Conservation (phyloP, 352 stramenopile genomes). For the Phytophthora aleatoria region DNA sequence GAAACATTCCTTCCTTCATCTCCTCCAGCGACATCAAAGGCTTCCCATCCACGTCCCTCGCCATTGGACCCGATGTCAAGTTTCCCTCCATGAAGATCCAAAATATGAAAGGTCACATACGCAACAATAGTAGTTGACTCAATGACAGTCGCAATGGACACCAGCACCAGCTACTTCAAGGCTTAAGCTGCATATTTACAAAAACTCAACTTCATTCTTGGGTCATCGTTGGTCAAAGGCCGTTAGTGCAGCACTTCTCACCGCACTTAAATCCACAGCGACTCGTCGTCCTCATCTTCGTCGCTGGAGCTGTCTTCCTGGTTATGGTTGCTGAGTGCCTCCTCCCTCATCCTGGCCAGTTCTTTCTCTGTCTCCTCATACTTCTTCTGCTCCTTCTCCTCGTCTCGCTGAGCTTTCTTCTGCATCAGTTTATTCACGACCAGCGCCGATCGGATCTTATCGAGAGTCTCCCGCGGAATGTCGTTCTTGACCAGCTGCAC, state of each 20-base stretch:
- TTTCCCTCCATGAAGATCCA: slow-evolving; percentile 27
- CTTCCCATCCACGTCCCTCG: slow-evolving; percentile 21
- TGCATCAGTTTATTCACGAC: slow-evolving; percentile 60
- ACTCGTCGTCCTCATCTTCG: slow-evolving; percentile 41
- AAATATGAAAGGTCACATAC: slow-evolving; percentile 27
- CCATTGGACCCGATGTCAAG: background rate
- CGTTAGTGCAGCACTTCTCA: background rate
- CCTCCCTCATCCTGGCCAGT: slow-evolving; percentile 18
- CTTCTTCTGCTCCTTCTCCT: slow-evolving; percentile 37
- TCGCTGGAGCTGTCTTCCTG: slow-evolving; percentile 34
- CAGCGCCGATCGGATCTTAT: slow-evolving; percentile 45
- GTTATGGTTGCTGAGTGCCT: slow-evolving; percentile 24
- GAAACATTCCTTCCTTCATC: slow-evolving; percentile 75
- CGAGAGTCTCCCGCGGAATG: slow-evolving; percentile 39
- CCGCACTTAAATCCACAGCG: slow-evolving; percentile 44
- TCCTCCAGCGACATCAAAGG: slow-evolving; percentile 63
- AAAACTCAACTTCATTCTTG: no score
- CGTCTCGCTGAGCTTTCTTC: slow-evolving; percentile 45
- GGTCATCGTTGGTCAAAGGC: no score
- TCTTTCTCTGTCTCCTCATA: slow-evolving; percentile 35
- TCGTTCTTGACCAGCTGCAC: slow-evolving; percentile 52
- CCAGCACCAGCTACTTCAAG: no score
- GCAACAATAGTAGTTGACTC: no score
- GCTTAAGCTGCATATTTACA: background rate
- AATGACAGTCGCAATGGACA: no score